Evolutionary conservation across 192 early-diverging fungal species (phyloP), one percentile per base, ranked within the genome.

Genomic region (Coemansia sp.): DNA sequence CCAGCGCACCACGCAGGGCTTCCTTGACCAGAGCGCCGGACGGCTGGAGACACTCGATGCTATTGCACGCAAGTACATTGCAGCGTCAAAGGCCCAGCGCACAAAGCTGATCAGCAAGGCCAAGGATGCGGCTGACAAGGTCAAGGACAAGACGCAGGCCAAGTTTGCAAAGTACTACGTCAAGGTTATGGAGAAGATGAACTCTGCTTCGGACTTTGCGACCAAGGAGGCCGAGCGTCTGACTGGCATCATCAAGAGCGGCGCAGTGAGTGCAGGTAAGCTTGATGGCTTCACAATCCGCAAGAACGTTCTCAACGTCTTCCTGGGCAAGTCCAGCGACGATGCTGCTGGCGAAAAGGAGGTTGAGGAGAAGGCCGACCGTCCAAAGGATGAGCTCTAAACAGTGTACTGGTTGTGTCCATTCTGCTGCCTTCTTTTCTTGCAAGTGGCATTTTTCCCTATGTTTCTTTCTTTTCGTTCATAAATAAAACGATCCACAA

Each of bases 141-240:
- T 74, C 62, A 78, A 74, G 61, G 71, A 69, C 69, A 82, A 68
- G 51, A 76, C 71, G 22, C 82, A 72, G 59, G 63, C 62, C 67
- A 67, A 69, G 69, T 89, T 85, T 71, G 90, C 94, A 39, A 80
- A 85, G 52, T 97, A 95, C 86, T 99, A 99, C 69, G 76, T 82
- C 72, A 98, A 96, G 77, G 88, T 94, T 65, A 93, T 98, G 90
- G 88, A 94, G 78, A 97, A 97, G 84, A 86, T 91, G 61, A 61
- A 76, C 58, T 80, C 85, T 22, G 87, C 87, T 8, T 85, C 85
- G 0, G 89, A 86, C 61, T 99, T 91, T 83, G 67, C 90, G 43
- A 80, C 61, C 13, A 94, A 88, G 64, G 97, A 99, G 82, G 84
- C 88, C 51, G 87, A 88, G 41, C 89, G 97, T 61, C 80, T 99